Base-by-base conservation (phyloP, 2,329 filamentous ascomycete genomes). In the Gyromitra esculenta region DNA sequence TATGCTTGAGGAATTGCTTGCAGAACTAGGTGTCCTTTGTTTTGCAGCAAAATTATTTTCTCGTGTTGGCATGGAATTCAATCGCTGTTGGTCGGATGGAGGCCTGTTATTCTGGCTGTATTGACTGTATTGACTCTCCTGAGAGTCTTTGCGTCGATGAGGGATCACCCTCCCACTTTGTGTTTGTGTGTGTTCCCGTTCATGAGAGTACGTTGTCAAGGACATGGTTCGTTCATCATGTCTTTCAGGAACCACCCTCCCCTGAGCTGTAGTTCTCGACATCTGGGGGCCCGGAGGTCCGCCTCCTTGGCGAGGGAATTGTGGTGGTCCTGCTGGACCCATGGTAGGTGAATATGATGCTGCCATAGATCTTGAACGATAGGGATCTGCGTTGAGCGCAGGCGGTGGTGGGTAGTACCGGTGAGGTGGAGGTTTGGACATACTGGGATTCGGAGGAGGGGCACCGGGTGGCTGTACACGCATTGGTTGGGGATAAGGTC, bases 181-280 rank as follows among this genome's bases (percentile, higher is more conserved):
- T 5, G 94, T 97, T 84, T 97, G 95, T 11, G 86, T 84, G 83
- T 96, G 91, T 9, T 92, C 91, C 77, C 89, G 88, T 80, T 96
- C 93, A 69, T 91, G 87, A 1, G 91, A 87, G 80, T 93, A 92
- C 8, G 92, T 93, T 4, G 91, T 96, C 91, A 99, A 91, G 59
- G 95, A 97, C 96, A 98, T 98, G 78, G 96, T 91, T 74, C 96
- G 89, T 83, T 98, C 95, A 81, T 96, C 93, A 77, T 94, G 92
- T 69, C 95, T 90, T 82, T 97, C 94, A 0, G 96, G 96, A 7
- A 99, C 94, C 45, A 96, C 87, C 77, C 96, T 89, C 41, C 96
- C 96, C 83, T 97, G 94, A 7, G 94, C 93, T 1, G 96, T 99
- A 63, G 93, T 97, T 77, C 91, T 88, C 1, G 93, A 90, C 80